These are phyloP conservation scores for Russula virescens DNA, from an alignment of 768 basidiomycete species.

Conservation along the genomic window DNA sequence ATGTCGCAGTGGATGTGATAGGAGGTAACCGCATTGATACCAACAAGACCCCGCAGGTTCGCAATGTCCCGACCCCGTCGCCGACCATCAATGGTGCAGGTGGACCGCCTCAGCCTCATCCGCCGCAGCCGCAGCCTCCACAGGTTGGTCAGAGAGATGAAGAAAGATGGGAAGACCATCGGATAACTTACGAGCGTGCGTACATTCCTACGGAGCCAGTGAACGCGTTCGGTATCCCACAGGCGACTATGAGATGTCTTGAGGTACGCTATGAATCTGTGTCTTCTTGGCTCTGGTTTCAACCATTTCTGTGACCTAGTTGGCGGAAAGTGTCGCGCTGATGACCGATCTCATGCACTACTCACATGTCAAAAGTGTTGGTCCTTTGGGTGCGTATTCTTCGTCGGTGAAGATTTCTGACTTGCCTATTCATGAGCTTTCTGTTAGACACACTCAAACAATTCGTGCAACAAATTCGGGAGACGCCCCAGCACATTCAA, in stretches of 20 bases:
- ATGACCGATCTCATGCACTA: slow-evolving; percentile 75
- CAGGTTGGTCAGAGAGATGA: slow-evolving; percentile 37
- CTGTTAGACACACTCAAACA: slow-evolving; percentile 39
- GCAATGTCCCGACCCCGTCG: slow-evolving; percentile 17
- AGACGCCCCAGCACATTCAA: slow-evolving; percentile 21
- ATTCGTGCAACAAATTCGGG: slow-evolving; percentile 37
- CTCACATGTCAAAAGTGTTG: slow-evolving; percentile 47
- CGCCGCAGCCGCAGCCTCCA: slow-evolving; percentile 12
- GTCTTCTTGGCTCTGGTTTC: slow-evolving; percentile 9
- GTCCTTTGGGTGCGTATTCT: slow-evolving; percentile 57
- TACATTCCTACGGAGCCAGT: slow-evolving; percentile 78
- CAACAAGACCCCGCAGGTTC: slow-evolving; percentile 30
- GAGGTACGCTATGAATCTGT: slow-evolving; percentile 45
- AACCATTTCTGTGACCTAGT: slow-evolving; percentile 33
- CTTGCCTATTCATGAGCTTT: slow-evolving; percentile 5
- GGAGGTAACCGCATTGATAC: slow-evolving; percentile 42
- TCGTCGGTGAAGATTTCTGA: slow-evolving; percentile 15
- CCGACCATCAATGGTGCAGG: slow-evolving; percentile 27
- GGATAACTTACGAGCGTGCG: slow-evolving; percentile 52
- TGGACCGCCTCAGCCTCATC: not conserved
- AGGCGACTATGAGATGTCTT: slow-evolving; percentile 84
- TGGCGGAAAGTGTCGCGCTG: slow-evolving; percentile 76
- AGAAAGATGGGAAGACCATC: slow-evolving; percentile 58
- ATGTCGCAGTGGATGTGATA: slow-evolving; percentile 60
- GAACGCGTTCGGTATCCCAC: slow-evolving; percentile 83